Conservation (phyloP, 345 rosid genomes). For the Syzygium oleosum region DNA sequence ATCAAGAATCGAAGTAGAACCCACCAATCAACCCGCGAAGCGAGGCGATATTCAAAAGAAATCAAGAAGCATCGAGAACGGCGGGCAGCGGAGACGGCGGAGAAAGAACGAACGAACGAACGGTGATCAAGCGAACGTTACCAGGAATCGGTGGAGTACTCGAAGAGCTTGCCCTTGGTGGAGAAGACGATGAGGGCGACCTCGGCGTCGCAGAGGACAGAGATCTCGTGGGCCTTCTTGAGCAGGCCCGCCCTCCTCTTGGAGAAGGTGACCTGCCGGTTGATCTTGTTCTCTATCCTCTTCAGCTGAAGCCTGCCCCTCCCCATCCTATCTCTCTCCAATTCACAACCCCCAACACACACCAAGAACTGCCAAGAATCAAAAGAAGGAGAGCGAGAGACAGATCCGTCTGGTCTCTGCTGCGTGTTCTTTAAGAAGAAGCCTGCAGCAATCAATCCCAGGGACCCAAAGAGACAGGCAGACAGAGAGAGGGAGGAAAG, state of each 20-base stretch:
- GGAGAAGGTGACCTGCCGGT: conserved; percentile 36
- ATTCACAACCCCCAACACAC: background rate
- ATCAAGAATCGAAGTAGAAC: background rate
- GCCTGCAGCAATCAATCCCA: background rate
- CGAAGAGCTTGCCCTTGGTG: conserved; percentile 35
- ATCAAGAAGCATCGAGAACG: background rate
- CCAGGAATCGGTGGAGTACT: conserved; percentile 37
- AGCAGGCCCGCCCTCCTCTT: conserved; percentile 33
- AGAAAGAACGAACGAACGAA: background rate
- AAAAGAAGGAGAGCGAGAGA: background rate
- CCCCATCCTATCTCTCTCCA: conserved; percentile 13
- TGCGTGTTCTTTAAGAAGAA: no score
- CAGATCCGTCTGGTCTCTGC: background rate
- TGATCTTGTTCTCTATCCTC: conserved; percentile 35
- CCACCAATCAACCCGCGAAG: background rate
- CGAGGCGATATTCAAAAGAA: background rate
- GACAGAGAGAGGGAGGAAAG: background rate
- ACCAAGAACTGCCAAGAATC: background rate
- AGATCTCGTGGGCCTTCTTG: conserved; percentile 41
- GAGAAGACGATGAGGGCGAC: conserved; percentile 30
- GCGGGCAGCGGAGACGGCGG: no score
- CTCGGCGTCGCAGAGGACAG: conserved; percentile 20
- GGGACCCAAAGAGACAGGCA: no score
- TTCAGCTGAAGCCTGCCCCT: conserved; percentile 40
- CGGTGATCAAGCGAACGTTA: background rate